Base-by-base conservation (phyloP, 2,329 filamentous ascomycete genomes). In the Aspergillaceae sp. region DNA sequence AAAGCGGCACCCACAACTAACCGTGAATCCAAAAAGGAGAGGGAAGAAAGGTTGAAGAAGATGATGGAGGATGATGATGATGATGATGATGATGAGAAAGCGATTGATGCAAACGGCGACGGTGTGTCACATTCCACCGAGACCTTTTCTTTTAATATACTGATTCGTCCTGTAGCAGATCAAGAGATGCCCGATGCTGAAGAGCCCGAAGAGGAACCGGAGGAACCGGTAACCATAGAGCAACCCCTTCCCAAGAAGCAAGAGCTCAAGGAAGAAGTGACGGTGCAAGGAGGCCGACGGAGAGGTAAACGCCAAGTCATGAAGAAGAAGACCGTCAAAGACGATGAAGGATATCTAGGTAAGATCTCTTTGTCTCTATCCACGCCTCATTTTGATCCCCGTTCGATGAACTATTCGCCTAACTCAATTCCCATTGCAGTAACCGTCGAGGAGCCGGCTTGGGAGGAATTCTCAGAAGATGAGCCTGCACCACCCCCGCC, bases 381-480 rank as follows among this genome's bases (percentile, higher is more conserved):
- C 8, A 32, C 30, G 6, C 30, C 30, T 32, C 5, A 5, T 32
- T 9, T 5, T 5, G 6, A 32, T 32, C 8, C 35, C 5, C 7
- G 30, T 28, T 40, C 11, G 45, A 47, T 37, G 19, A 11, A 11
- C 11, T 11, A 8, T 34, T 11, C 4, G 7, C 10, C 53, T 55
- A 40, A 57, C 40, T 11, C 10, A n/a, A 43, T 36, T 47, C 38
- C 27, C 36, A 11, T 8, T 50, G 35, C 56, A 92, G 90, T 95
- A 30, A 95, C 89, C 2, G 84, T 84, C 54, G 86, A 94, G 66
- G 88, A 94, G 60, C 70, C 78, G 0, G 84, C 77, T 0, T 96
- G 90, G 90, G 90, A 96, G 64, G 91, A 86, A 0, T 95, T 94
- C 70, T 94, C 88, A 0, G 90, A 96, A 63, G 89, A 94, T 52